Percentiles rank a stretch among this genome's conserved stretches.
Evolutionary conservation across 306 rosid species (phyloP).

Genomic region (Glycine tomentella): DNA sequence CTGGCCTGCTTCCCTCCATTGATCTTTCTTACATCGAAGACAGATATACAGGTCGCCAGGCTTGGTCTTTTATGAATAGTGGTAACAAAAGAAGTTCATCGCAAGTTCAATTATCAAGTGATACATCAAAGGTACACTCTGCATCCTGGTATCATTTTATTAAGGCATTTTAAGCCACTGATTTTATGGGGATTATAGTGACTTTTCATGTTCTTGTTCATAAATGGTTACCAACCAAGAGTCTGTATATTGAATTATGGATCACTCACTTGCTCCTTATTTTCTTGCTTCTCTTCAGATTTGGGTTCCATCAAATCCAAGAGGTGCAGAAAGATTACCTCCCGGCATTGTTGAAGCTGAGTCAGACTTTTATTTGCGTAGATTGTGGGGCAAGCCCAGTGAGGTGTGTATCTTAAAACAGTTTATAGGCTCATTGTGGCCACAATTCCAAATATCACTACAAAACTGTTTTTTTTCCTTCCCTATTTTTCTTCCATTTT

Average conservation of each 20-base stretch:
- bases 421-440: slow-evolving; percentile 11
- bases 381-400: slow-evolving; percentile 95
- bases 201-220: slow-evolving; percentile 27
- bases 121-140: slow-evolving; percentile 70
- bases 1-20: slow-evolving; percentile 77
- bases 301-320: slow-evolving; percentile 96
- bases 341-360: slow-evolving; percentile 85
- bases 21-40: slow-evolving; percentile 64
- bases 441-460: background rate
- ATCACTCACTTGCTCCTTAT: slow-evolving; percentile 30
- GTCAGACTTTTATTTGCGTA: slow-evolving; percentile 78
- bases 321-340: slow-evolving; percentile 93
- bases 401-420: slow-evolving; percentile 72
- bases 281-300: slow-evolving; percentile 60
- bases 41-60: slow-evolving; percentile 57
- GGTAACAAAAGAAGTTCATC: slow-evolving; percentile 50
- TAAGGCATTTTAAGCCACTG: slow-evolving; percentile 24
- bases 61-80: slow-evolving; percentile 57
- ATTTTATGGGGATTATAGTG: slow-evolving; percentile 17
- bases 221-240: slow-evolving; percentile 2
- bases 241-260: slow-evolving; percentile 21
- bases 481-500: background rate
- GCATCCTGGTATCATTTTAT: slow-evolving; percentile 26
- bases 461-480: background rate
- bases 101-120: slow-evolving; percentile 54